Evolutionary conservation across 2,329 filamentous ascomycete species (phyloP), one percentile per base, ranked within the genome.

Genomic region (Claviceps cyperi): DNA sequence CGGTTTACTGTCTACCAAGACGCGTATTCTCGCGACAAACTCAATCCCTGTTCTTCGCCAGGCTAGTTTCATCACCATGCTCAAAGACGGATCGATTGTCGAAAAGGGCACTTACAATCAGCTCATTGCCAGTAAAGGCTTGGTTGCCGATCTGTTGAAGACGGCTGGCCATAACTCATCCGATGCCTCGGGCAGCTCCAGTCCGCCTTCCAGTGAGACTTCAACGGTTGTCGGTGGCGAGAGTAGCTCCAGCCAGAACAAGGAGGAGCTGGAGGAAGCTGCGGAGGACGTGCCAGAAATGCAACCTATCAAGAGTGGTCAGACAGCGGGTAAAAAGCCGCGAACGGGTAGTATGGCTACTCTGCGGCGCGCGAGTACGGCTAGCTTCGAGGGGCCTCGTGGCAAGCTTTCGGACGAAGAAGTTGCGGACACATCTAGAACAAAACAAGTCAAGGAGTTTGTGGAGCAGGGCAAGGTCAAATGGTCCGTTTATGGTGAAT

Each of bases 391-490:
- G 52, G 89, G 90, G 1, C 84, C 87, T 21, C 80, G 87, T 53
- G 87, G 89, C 57, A 95, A 92, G 66, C 67, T 91, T 35, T 78
- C 75, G 0, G 91, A 97, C 58, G 89, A 97, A 59, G 87, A 91
- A 67, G 81, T 86, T 48, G 79, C 78, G 2, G 76, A 71, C 45
- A 70, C 80, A 49, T 72, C 83, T 60, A 91, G 87, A 69, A 89
- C 85, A 43, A 87, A 83, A 62, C 90, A 96, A 66, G 76, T 75
- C 51, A 94, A 95, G 67, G 92, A 98, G 65, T 84, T 84, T 57
- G 77, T 80, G 2, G 89, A 98, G 65, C 89, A 98, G 69, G 92
- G 92, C 60, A 96, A 97, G 65, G 92, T 98, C 58, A 97, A 96
- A 67, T 97, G 92, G 90, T 60, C 61, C 59, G 91, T 98, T 28